These are phyloP conservation scores for Penicillium polonicum DNA, from an alignment of 2,329 filamentous ascomycete genomes.

Conservation along the genomic window DNA sequence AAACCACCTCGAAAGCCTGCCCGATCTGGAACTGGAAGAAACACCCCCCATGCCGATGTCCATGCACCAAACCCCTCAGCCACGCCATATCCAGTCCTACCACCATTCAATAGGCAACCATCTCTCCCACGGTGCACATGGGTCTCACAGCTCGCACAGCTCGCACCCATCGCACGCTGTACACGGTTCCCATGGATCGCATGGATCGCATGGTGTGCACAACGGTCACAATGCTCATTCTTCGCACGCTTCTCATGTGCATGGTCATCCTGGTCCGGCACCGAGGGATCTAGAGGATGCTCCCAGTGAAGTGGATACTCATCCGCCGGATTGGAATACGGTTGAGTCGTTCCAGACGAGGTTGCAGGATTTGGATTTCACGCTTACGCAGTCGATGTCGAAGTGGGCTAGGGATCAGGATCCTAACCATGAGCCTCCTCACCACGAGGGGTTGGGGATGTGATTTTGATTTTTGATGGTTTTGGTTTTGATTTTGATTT, in stretches of 20 bases:
- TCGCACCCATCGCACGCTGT: not conserved
- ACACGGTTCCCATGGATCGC: not conserved
- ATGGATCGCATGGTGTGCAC: not conserved
- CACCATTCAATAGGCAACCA: conserved; percentile 13
- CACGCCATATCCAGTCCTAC: conserved; percentile 7
- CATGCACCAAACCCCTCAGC: conserved; percentile 12
- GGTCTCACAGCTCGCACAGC: not conserved
- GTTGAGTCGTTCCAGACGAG: conserved; percentile 24
- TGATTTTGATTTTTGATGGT: conserved; percentile 10
- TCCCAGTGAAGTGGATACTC: conserved; percentile 8
- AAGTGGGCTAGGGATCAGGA: conserved; percentile 24
- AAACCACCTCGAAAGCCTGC: conserved; percentile 26
- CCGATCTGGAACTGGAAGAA: conserved; percentile 30
- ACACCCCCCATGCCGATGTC: conserved; percentile 21
- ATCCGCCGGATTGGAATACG: conserved; percentile 21
- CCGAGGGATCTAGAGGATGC: conserved; percentile 14
- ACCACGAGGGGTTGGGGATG: conserved; percentile 25
- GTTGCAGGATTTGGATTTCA: conserved; percentile 17
- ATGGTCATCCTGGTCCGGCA: not conserved
- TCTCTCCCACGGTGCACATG: not conserved
- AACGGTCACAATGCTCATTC: not conserved
- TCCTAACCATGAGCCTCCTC: conserved; percentile 21
- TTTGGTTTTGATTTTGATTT: not conserved
- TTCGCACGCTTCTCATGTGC: not conserved
- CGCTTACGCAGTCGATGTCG: conserved; percentile 23